Conservation (phyloP, 2,329 filamentous ascomycete genomes). For the Pyrenochaeta sp. region DNA sequence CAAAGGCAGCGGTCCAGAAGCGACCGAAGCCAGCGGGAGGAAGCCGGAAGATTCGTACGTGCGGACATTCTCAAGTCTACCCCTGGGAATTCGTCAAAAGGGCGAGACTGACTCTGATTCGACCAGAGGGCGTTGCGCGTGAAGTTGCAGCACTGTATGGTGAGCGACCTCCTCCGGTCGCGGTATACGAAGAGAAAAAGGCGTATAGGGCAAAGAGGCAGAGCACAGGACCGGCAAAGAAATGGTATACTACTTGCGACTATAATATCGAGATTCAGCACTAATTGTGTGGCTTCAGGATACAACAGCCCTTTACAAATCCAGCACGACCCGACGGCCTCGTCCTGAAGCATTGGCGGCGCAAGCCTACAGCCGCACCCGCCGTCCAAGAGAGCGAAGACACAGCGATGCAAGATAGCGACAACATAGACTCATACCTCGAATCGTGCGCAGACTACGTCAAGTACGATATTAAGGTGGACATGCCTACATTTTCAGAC, state of each 20-base stretch:
- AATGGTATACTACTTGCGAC: conserved; percentile 39
- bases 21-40: conserved; percentile 71
- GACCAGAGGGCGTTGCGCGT: conserved; percentile 50
- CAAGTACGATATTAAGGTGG: conserved; percentile 85
- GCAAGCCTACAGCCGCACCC: conserved; percentile 58
- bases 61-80: conserved; percentile 17
- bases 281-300: conserved; percentile 33
- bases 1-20: conserved; percentile 67
- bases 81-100: conserved; percentile 27
- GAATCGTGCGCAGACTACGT: conserved; percentile 71
- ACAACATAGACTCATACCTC: conserved; percentile 46
- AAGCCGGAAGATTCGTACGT: conserved; percentile 64
- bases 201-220: conserved; percentile 50
- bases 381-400: conserved; percentile 43
- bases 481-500: conserved; percentile 82
- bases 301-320: conserved; percentile 72
- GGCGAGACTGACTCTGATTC: conserved; percentile 30
- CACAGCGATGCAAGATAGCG: conserved; percentile 41
- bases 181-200: conserved; percentile 52
- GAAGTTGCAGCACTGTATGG: conserved; percentile 53
- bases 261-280: background rate
- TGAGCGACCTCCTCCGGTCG: conserved; percentile 52
- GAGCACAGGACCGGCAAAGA: conserved; percentile 50
- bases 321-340: conserved; percentile 77
- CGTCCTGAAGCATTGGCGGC: conserved; percentile 81